Evolutionary conservation across 1,284 basidiomycete genomes (phyloP).

Genomic region (Phellinidium pouzarii): DNA sequence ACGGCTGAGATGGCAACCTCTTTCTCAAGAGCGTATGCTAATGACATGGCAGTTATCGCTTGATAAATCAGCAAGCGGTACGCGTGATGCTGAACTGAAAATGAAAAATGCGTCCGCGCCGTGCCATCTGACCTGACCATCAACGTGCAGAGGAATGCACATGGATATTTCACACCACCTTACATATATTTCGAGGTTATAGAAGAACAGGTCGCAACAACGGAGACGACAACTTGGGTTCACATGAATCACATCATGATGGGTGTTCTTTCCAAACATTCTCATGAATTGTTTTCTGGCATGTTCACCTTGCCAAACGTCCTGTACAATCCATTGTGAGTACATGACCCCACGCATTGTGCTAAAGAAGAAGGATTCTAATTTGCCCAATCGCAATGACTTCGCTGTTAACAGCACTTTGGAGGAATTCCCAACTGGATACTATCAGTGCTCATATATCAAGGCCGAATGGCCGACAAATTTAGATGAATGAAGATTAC

Average conservation of each 20-base stretch:
- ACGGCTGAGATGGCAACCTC: slow-evolving; percentile 87
- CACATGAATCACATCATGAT: too few relatives aligned
- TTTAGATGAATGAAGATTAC: slow-evolving; percentile 2
- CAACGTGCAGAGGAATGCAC: too few relatives aligned
- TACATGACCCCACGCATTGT: neutral
- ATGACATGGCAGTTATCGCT: slow-evolving; percentile 28
- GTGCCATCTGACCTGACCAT: too few relatives aligned
- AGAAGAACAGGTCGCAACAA: too few relatives aligned
- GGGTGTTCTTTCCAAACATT: too few relatives aligned
- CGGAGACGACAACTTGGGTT: neutral
- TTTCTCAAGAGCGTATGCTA: slow-evolving; percentile 44
- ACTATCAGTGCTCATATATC: neutral
- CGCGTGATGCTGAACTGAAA: neutral
- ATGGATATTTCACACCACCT: too few relatives aligned
- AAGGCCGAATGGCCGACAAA: slow-evolving; percentile 1
- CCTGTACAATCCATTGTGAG: neutral
- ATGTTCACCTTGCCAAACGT: slow-evolving; percentile 1
- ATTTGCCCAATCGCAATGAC: neutral
- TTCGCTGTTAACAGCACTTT: neutral
- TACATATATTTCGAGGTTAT: too few relatives aligned
- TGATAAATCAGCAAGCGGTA: too few relatives aligned
- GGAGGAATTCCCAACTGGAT: neutral
- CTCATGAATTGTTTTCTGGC: neutral
- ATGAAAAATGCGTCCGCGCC: neutral
- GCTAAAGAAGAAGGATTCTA: neutral